Evolutionary conservation across 495 filamentous ascomycete species (phyloP), one percentile per base, ranked within the genome.

Genomic region (Talaromyces trachyspermus): DNA sequence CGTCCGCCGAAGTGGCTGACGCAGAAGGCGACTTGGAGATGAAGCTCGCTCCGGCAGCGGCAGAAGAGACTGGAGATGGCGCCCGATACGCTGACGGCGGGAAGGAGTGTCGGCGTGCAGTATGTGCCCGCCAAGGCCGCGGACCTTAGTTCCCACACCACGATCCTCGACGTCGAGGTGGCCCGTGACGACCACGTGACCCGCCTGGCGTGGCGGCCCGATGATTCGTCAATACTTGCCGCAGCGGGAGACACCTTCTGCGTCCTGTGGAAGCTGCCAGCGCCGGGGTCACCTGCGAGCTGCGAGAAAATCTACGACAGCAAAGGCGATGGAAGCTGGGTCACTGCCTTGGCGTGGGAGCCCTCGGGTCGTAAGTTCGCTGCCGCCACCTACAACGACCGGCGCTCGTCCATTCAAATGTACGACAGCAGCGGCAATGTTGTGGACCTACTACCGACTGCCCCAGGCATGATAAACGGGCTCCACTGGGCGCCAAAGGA

Each of bases 161-260:
- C 72, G 50, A 76, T 86, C 50, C 66, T 89, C 43, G 56, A 73
- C 51, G 71, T 70, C 23, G 30, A 46, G 1, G 68, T 83, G 49
- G 70, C 73, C 47, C 67, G 76, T 53, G 77, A 80, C 45, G 75
- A 78, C 57, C 72, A 82, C 56, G 69, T 90, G 71, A 75, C 86
- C 52, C 76, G 78, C 43, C 78, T 80, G 65, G 70, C 81, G 62
- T 94, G 86, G 85, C 86, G 85, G 56, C 88, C 88, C 42, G 66
- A 64, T 49, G 81, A 90, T 71, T 76, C 87, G 50, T 81, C 77
- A 27, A 67, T 86, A 60, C 74, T 94, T 62, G 84, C 82, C 54
- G 80, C 81, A 52, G 81, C 80, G 61, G 85, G 86, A 57, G 83
- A 88, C 62, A 78, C 81, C 62, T 83, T 87, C 75, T 86, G 85